These are phyloP conservation scores for Penicillium longicatenatum DNA, from an alignment of 495 filamentous ascomycete genomes.

Conservation along the genomic window DNA sequence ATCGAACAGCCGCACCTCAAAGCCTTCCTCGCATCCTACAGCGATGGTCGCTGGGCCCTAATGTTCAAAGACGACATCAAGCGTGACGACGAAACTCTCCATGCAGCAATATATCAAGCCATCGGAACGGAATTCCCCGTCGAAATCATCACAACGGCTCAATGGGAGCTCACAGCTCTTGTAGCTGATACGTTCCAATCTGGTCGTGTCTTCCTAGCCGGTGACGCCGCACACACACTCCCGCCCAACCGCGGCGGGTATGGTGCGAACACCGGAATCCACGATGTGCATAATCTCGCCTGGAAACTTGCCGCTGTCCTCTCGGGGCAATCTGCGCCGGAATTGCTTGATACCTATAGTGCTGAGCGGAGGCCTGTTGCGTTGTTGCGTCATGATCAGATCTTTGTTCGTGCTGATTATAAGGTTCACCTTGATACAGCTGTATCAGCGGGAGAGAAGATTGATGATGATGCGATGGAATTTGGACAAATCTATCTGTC, in stretches of 20 bases:
- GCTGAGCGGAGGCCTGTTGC: conserved; percentile 53
- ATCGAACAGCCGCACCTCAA: conserved; percentile 25
- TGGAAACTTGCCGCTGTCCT: conserved; percentile 52
- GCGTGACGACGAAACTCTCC: conserved; percentile 21
- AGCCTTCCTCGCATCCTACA: conserved; percentile 30
- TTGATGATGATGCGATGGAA: conserved; percentile 32
- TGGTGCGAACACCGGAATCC: conserved; percentile 52
- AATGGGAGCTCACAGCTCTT: conserved; percentile 31
- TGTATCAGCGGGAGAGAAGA: conserved; percentile 14
- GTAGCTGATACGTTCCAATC: conserved; percentile 29
- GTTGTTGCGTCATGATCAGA: conserved; percentile 31
- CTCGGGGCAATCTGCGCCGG: conserved; percentile 36
- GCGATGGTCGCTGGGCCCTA: conserved; percentile 32
- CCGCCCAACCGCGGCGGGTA: conserved; percentile 49
- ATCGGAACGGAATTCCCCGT: conserved; percentile 27
- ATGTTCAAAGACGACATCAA: conserved; percentile 32
- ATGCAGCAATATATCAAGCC: conserved; percentile 18
- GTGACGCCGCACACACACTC: conserved; percentile 55
- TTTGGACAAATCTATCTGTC: conserved; percentile 28
- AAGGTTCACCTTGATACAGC: conserved; percentile 21
- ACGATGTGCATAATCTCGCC: conserved; percentile 48
- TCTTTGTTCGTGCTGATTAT: conserved; percentile 31
- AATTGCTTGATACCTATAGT: conserved; percentile 51
- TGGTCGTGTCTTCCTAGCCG: conserved; percentile 48
- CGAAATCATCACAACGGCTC: conserved; percentile 31